Base-by-base conservation (phyloP, 2,329 filamentous ascomycete genomes). In the Endoconidiophora polonica region DNA sequence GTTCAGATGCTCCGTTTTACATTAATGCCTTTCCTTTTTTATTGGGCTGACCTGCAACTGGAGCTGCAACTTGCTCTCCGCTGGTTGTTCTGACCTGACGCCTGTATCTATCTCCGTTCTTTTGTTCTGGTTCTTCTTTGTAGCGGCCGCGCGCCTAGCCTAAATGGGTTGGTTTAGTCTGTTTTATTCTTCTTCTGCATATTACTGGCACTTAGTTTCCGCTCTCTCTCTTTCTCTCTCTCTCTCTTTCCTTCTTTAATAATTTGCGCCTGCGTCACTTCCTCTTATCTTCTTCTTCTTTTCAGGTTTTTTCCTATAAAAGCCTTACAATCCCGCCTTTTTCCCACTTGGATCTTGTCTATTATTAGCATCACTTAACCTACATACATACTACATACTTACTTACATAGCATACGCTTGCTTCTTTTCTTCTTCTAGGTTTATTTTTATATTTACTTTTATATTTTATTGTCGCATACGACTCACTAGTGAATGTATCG, bases 71-170 rank as follows among this genome's bases (percentile, higher is more conserved):
- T 29, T 29, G 9, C 9, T 5, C 26, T 29, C 26, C 26, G 26
- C 26, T 29, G 26, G 26, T 14, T 46, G 44, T 37, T 46, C 44
- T 49, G 29, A 43, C 33, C 23, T 29, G 26, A 26, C 49, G 39
- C 37, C 22, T 24, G 33, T 46, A 33, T 44, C 38, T 39, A 41
- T 44, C 47, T 46, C 36, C 46, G 46, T 49, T 42, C 45, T 47
- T 40, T 23, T 48, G 22, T 14, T 23, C 41, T 43, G 40, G 40
- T 10, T 18, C 22, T 18, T 36, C 16, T 22, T 46, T 20, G 10
- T 18, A 16, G 6, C 9, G n/a, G 38, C 3, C 20, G 38, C 26
- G 10, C 26, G 26, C 26, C 26, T 29, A 4, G 5, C 26, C 26
- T 29, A 6, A 29, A 29, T 7, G 5, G 26, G 26, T 7, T 7